A percentile compares a stretch with the other conserved stretches of the same genome.
Evolutionary conservation across 306 rosid genomes (phyloP).

Genomic region (Cotoneaster glaucophyllus): DNA sequence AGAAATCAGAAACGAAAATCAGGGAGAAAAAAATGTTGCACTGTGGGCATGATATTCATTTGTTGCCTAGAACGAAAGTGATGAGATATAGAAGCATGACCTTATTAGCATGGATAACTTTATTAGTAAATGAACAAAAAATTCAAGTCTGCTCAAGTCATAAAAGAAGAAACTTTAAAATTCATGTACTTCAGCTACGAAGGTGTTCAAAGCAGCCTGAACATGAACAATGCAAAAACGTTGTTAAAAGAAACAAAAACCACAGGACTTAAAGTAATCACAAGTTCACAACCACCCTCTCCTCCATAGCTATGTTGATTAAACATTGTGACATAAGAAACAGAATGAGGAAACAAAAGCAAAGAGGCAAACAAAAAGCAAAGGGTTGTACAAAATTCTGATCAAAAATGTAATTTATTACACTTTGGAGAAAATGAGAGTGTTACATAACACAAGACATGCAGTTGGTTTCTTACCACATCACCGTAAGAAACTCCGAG

Average conservation of each 20-base stretch:
- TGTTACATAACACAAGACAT: neutral
- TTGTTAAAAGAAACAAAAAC: too few relatives aligned
- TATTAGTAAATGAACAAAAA: neutral
- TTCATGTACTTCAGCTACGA: neutral
- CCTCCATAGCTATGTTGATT: neutral
- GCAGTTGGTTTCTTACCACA: slow-evolving; percentile 38
- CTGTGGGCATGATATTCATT: neutral
- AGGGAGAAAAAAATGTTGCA: neutral
- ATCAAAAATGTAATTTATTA: too few relatives aligned
- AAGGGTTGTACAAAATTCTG: too few relatives aligned
- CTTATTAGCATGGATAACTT: neutral
- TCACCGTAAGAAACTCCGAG: slow-evolving; percentile 43
- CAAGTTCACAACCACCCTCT: neutral
- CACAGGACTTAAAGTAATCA: neutral
- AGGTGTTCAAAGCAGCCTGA: neutral
- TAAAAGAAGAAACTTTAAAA: neutral
- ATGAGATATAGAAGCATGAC: neutral
- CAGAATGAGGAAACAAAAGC: neutral
- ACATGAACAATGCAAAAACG: neutral
- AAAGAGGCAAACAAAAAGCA: neutral
- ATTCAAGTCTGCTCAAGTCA: neutral
- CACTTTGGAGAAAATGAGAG: too few relatives aligned
- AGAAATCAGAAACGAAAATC: neutral
- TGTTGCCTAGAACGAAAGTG: neutral
- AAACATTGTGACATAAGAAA: neutral